Conservation (phyloP, 2,329 filamentous ascomycete genomes). For the Alternaria ethzedia region DNA sequence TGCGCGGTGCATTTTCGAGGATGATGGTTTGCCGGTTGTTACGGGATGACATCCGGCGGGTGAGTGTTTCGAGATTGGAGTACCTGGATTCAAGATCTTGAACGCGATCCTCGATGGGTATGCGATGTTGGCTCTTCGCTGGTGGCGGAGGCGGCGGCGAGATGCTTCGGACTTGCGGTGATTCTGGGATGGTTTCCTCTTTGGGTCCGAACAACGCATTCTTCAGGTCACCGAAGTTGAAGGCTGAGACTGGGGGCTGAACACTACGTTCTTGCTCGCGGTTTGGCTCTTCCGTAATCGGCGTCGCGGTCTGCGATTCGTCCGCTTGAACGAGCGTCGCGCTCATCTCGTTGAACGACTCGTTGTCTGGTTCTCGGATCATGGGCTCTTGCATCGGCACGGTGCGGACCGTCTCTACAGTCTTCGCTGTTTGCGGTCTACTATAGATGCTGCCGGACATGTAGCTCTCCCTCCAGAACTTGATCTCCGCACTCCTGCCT, state of each 20-base stretch:
- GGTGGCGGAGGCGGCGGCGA: constrained; percentile 12
- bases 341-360: constrained; percentile 31
- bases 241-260: constrained; percentile 36
- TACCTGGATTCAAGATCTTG: constrained; percentile 40
- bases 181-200: constrained; percentile 20
- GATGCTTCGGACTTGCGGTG: constrained; percentile 15
- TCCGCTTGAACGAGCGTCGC: constrained; percentile 30
- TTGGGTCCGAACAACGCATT: constrained; percentile 25
- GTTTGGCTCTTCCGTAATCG: constrained; percentile 2
- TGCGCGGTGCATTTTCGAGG: constrained; percentile 46
- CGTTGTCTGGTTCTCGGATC: constrained; percentile 22
- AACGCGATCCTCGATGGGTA: constrained; percentile 46
- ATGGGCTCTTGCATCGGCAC: constrained; percentile 29
- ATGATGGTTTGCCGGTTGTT: constrained; percentile 49
- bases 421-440: constrained; percentile 43
- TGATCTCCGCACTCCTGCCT: constrained; percentile 45
- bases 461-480: constrained; percentile 46
- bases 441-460: constrained; percentile 43
- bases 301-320: constrained; percentile 20
- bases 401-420: constrained; percentile 39
- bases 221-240: constrained; percentile 47
- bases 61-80: constrained; percentile 37
- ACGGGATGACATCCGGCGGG: constrained; percentile 42
- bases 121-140: constrained; percentile 22
- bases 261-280: constrained; percentile 1